Conservation (phyloP, 2,329 filamentous ascomycete genomes). For the Fusarium verticillioides region DNA sequence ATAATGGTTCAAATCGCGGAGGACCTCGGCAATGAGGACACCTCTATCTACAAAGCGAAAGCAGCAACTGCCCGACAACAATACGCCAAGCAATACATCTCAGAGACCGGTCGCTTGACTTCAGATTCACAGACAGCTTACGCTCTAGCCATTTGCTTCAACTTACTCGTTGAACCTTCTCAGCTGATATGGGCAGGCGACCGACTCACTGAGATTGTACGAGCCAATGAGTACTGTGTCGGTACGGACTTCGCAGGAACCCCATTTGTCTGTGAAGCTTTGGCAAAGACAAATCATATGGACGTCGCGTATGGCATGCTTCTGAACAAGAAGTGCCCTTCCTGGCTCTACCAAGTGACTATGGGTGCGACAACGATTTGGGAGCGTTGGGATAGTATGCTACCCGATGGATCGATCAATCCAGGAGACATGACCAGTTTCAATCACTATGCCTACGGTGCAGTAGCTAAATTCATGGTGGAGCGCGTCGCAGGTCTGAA, state of each 20-base stretch:
- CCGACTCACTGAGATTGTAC: background rate
- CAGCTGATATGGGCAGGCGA: background rate
- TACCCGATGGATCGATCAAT: background rate
- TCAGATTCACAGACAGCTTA: background rate
- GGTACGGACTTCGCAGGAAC: background rate
- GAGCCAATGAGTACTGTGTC: background rate
- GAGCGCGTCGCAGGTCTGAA: background rate
- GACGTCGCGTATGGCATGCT: background rate
- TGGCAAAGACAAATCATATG: background rate
- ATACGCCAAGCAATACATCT: constrained; percentile 42
- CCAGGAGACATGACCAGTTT: background rate
- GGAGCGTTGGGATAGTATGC: background rate
- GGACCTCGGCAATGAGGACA: constrained; percentile 43
- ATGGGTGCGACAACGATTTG: background rate
- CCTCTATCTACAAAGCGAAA: background rate
- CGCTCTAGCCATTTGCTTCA: background rate
- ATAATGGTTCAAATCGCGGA: constrained; percentile 50
- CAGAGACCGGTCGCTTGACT: constrained; percentile 4
- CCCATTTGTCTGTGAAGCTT: background rate
- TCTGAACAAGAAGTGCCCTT: background rate
- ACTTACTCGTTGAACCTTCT: fast-evolving
- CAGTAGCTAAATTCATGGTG: background rate
- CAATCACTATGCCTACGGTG: background rate
- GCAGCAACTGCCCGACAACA: constrained; percentile 34
- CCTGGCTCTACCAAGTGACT: background rate